These are phyloP conservation scores for Corymbia maculata DNA, from an alignment of 345 rosid genomes.

Conservation along the genomic window DNA sequence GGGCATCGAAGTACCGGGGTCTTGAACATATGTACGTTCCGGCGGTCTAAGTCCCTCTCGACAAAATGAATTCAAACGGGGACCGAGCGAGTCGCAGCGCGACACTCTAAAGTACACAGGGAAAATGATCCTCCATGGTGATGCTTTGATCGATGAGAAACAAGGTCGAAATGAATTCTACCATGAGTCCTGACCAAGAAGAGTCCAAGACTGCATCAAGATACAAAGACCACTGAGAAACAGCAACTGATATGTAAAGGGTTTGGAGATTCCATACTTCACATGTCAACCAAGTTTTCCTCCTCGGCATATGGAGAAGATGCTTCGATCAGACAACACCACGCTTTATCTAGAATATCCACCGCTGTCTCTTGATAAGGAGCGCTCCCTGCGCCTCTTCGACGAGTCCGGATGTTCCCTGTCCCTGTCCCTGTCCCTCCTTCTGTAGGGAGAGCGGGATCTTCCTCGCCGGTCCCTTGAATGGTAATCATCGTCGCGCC, in stretches of 20 bases:
- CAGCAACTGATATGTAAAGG: background rate
- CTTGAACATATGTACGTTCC: background rate
- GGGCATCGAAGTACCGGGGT: background rate
- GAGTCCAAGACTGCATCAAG: background rate
- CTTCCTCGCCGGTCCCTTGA: conserved; percentile 37
- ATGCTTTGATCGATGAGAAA: background rate
- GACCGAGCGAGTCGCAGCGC: background rate
- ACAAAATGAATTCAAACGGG: too few relatives aligned
- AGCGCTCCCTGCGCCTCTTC: conserved; percentile 25
- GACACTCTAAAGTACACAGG: background rate
- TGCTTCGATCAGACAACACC: background rate
- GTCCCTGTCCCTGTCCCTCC: conserved; percentile 21
- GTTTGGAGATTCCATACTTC: background rate
- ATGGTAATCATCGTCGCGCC: conserved; percentile 23
- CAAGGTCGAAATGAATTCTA: background rate
- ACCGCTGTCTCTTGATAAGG: background rate
- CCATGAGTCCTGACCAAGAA: background rate
- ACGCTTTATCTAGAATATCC: background rate
- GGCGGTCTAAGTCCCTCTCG: too few relatives aligned
- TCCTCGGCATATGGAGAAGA: background rate
- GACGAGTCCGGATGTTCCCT: conserved; percentile 13
- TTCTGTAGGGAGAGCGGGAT: conserved; percentile 33
- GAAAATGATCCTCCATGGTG: background rate
- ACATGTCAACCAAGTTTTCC: background rate
- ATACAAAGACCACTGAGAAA: background rate